Evolutionary conservation across 2,329 filamentous ascomycete species (phyloP), one percentile per base, ranked within the genome.

Genomic region (Claviceps fusiformis): DNA sequence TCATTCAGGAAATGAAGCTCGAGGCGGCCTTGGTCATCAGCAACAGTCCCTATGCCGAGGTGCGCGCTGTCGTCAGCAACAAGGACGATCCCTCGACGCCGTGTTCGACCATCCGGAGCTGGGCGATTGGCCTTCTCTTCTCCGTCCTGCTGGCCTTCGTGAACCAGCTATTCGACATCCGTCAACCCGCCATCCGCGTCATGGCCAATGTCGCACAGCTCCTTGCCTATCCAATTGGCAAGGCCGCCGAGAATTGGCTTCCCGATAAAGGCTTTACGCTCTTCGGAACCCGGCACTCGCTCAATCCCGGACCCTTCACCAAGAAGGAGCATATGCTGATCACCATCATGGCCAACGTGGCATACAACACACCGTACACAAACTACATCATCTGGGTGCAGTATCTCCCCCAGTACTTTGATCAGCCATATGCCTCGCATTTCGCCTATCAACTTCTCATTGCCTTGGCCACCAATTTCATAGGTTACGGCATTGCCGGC

Each of bases 251-350:
- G 58, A 73, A 67, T 52, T 67, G 71, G 59, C 67, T 83, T 46
- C 80, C 79, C 0, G 75, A 79, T 58, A 67, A 63, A 49, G 73
- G 74, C 39, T 71, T 82, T 59, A 76, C 68, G 1, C 60, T 76
- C 17, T 69, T 72, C 46, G 75, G 75, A 10, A 61, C 70, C 27
- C 69, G 71, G 24, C 74, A 77, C 62, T 73, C 71, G 5, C 69
- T 80, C 15, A 81, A 81, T 61, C 78, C 79, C 0, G 78, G 78
- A 0, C 75, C 74, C 2, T 82, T 82, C 62, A 77, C 75, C 54
- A 75, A 75, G 61, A 83, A 83, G 66, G 80, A 83, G 64, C 80
- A 83, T 62, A 79, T 80, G 72, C 70, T 83, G 45, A 78, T 82
- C 59, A 77, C 76, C 56, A 78, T 81, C 64, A 80, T 81, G 77